phyloP scores from a whole-genome alignment of 495 filamentous ascomycete genomes.

The Tuber brumale region DNA sequence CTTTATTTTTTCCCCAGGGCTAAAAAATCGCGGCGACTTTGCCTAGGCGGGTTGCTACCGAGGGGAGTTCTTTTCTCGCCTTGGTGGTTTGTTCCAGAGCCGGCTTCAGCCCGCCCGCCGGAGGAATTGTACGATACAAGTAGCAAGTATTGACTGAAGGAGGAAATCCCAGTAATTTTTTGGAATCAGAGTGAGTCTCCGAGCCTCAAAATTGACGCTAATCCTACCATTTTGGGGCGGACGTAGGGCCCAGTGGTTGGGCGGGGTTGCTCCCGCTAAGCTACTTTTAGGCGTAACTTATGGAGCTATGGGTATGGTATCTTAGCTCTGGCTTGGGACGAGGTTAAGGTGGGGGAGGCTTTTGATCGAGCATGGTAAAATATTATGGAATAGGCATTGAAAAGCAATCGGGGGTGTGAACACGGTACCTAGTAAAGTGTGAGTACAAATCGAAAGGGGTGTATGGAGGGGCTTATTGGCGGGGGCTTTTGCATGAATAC shows the following conservation, averaged over 20 bases:
- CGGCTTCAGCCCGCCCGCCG: not conserved
- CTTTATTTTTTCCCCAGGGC: not conserved
- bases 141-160: not conserved
- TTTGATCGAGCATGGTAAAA: not conserved
- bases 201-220: constrained; percentile 25
- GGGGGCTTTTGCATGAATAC: not conserved
- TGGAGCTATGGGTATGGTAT: not conserved
- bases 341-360: constrained; percentile 1
- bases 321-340: not conserved
- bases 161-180: constrained; percentile 35
- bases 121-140: not conserved
- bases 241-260: constrained; percentile 15
- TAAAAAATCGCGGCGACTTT: not conserved
- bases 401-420: not conserved
- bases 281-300: constrained; percentile 15
- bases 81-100: not conserved
- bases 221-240: constrained; percentile 18
- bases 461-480: constrained; percentile 1
- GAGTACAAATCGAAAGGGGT: not conserved
- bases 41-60: not conserved
- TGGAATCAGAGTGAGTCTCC: constrained; percentile 17
- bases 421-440: not conserved
- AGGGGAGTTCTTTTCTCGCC: not conserved
- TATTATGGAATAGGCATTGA: not conserved
- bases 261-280: constrained; percentile 17